Evolutionary conservation across 192 early-diverging fungal species (phyloP), one percentile per base, ranked within the genome.

Genomic region (Phlyctochytrium planicorne): DNA sequence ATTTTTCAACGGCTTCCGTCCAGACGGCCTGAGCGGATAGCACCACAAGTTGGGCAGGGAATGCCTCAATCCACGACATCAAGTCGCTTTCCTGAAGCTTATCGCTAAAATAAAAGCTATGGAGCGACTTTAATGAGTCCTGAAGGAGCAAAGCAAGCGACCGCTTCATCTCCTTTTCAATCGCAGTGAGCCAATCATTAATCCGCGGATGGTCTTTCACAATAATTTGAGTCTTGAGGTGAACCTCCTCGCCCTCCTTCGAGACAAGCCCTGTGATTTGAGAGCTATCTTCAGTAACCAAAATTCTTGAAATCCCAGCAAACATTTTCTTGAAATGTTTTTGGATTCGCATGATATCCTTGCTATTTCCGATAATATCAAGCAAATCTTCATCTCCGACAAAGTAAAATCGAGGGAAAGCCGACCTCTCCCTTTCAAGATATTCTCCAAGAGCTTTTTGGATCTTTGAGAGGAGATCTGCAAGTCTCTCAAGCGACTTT

Each of bases 281-380:
- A 1, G 84, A 72, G 12, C 78, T 73, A 62, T 97, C 95, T 24
- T 98, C 97, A 33, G 80, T 84, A 29, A 97, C 78, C n/a, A 91
- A 68, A 33, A 98, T 87, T 40, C 84, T 89, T 10, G 89, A 80
- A 56, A 98, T 88, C 40, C 96, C 98, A 12, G 96, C 94, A 90
- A 99, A 99, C 96, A 99, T 98, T 82, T 98, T 99, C 75, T 94
- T 95, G 79, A 99, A 89, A 74, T 99, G 98, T 71, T 97, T 98
- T 72, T 98, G 95, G 67, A 98, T 95, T 36, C 95, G 89, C 24
- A 87, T 72, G 53, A 98, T 88, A 68, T 98, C 96, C 75, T 97
- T 95, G 71, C 90, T 87, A 75, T 98, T 99, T 71, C 98, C 97
- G 66, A 99, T 94, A 64, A 99, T 97, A 82, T 99, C 96, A n/a